These are phyloP conservation scores for Haplosporangium gracile DNA, from an alignment of 192 early-diverging fungal species.

Conservation along the genomic window DNA sequence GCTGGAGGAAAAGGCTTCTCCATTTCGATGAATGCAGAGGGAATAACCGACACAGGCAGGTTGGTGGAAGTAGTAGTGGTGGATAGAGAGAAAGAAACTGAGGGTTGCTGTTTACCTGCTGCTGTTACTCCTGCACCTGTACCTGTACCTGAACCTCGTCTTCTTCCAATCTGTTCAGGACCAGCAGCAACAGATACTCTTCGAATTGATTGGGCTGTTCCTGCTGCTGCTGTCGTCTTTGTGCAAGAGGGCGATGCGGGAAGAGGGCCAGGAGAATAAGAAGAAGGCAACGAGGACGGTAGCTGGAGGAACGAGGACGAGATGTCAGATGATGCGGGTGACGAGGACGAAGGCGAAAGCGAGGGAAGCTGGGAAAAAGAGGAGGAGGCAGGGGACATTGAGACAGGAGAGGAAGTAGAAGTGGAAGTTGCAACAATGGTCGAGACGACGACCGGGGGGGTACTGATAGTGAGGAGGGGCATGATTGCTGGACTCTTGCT, in stretches of 20 bases:
- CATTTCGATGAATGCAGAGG: conserved; percentile 38
- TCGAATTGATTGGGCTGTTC: background rate
- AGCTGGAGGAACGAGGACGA: conserved; percentile 9
- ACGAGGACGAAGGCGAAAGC: conserved; percentile 9
- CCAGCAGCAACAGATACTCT: background rate
- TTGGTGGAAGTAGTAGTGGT: background rate
- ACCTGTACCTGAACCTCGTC: background rate
- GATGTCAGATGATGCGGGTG: conserved; percentile 3
- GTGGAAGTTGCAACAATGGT: background rate
- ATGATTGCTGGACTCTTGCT: conserved; percentile 9
- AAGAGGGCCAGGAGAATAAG: background rate
- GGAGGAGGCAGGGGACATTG: background rate
- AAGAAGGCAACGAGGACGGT: conserved; percentile 13
- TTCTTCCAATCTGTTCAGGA: conserved; percentile 1
- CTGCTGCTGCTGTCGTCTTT: background rate
- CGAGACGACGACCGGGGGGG: conserved; percentile 2
- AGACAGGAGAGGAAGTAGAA: background rate
- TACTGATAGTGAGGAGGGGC: conserved; percentile 29
- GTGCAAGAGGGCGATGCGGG: conserved; percentile 8
- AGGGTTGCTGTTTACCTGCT: background rate
- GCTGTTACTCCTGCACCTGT: background rate
- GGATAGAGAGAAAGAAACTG: conserved; percentile 21
- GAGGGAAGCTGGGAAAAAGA: background rate
- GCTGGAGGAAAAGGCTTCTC: conserved; percentile 17
- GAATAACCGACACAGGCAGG: conserved; percentile 29